Evolutionary conservation across 768 basidiomycete species (phyloP).

Genomic region (Psilocybe tampanensis): DNA sequence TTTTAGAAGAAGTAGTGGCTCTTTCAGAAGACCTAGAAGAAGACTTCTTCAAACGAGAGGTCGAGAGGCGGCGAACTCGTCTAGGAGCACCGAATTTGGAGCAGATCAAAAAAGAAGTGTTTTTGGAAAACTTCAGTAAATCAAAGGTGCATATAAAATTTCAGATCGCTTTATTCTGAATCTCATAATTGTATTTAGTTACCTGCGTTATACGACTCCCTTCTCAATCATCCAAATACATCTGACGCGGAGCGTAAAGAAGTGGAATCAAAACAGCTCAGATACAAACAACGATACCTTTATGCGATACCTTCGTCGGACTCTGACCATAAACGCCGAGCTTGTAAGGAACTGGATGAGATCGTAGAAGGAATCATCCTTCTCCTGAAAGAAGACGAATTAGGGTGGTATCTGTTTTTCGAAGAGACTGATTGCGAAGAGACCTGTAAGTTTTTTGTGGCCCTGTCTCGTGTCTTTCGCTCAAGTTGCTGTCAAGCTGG

Average conservation of each 20-base stretch:
- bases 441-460: conserved; percentile 50
- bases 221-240: conserved; percentile 81
- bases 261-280: conserved; percentile 76
- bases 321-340: conserved; percentile 41
- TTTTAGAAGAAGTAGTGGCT: conserved; percentile 70
- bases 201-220: conserved; percentile 71
- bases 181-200: conserved; percentile 45
- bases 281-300: conserved; percentile 64
- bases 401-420: conserved; percentile 80
- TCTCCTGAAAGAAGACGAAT: conserved; percentile 73
- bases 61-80: conserved; percentile 77
- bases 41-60: conserved; percentile 58
- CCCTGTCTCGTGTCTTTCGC: not conserved
- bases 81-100: conserved; percentile 68
- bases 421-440: conserved; percentile 72
- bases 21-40: conserved; percentile 69
- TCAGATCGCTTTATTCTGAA: not conserved
- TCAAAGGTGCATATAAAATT: conserved; percentile 53
- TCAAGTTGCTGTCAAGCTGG: conserved; percentile 42
- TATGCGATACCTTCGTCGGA: conserved; percentile 51
- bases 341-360: conserved; percentile 68
- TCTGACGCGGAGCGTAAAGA: conserved; percentile 77
- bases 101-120: conserved; percentile 62
- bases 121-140: conserved; percentile 58
- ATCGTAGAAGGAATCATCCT: conserved; percentile 77